Percentiles rank a stretch among this genome's conserved stretches.
These are phyloP conservation scores for Aechmea fasciata DNA, from an alignment of 176 grass and related monocot species.

Conservation along the genomic window DNA sequence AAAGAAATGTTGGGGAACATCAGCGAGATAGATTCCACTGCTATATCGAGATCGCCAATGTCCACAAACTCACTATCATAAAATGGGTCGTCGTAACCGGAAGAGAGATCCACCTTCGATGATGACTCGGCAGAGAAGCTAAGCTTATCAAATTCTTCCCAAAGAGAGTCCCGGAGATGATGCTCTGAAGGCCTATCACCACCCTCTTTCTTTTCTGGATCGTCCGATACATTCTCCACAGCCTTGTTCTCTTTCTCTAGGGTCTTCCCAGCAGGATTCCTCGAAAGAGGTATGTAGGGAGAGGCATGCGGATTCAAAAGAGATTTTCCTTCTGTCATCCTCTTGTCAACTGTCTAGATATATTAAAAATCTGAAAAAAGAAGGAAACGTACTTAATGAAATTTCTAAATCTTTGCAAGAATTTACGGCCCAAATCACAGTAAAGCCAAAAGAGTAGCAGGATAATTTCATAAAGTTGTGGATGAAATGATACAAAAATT, in stretches of 20 bases:
- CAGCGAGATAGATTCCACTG: constrained; percentile 24
- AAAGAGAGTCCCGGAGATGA: constrained; percentile 32
- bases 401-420: not conserved
- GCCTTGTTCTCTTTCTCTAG: constrained; percentile 4
- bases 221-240: constrained; percentile 12
- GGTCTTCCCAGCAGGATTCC: not conserved
- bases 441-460: not conserved
- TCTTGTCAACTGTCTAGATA: not conserved
- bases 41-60: constrained; percentile 1
- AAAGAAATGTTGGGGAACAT: constrained; percentile 49
- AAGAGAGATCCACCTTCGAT: constrained; percentile 17
- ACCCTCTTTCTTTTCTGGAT: constrained; percentile 18
- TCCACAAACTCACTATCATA: constrained; percentile 7
- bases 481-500: not conserved
- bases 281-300: constrained; percentile 45
- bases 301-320: constrained; percentile 47
- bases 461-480: not conserved
- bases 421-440: not conserved
- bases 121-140: constrained; percentile 28
- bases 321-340: constrained; percentile 24
- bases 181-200: constrained; percentile 28
- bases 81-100: not conserved
- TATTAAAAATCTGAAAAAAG: constrained; percentile 5
- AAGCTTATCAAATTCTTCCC: constrained; percentile 36
- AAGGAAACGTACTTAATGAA: not conserved